Evolutionary conservation across 2,329 filamentous ascomycete genomes (phyloP).

Genomic region (Fusarium sp.): DNA sequence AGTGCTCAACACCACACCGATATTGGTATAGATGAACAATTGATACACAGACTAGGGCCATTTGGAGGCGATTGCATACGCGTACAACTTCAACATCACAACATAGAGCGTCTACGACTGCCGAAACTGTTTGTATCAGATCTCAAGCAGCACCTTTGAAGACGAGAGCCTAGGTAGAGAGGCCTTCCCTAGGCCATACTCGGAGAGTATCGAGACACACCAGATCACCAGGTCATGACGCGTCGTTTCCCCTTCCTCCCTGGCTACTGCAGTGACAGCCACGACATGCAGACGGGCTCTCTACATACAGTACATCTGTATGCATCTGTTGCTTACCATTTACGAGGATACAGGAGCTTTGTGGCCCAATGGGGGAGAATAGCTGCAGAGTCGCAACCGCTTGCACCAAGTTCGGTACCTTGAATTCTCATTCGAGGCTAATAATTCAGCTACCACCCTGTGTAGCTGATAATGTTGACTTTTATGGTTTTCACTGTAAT

Average conservation of each 20-base stretch:
- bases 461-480: constrained; percentile 6
- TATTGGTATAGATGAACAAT: constrained; percentile 31
- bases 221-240: constrained; percentile 40
- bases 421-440: constrained; percentile 22
- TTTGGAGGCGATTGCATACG: constrained; percentile 30
- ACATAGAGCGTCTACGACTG: neutral
- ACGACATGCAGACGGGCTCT: constrained; percentile 29
- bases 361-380: constrained; percentile 16
- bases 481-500: constrained; percentile 1
- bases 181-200: constrained; percentile 2
- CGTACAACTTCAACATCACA: constrained; percentile 20
- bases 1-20: constrained; percentile 32
- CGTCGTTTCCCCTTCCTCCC: constrained; percentile 33
- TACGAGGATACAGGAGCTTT: constrained; percentile 25
- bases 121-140: constrained; percentile 2
- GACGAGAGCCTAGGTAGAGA: neutral
- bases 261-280: constrained; percentile 35
- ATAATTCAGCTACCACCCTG: neutral
- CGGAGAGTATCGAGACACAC: constrained; percentile 34
- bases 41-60: constrained; percentile 9
- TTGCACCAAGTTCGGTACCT: constrained; percentile 17
- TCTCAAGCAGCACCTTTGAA: neutral
- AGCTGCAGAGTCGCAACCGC: constrained; percentile 19
- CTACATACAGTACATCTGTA: neutral
- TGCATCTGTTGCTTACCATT: constrained; percentile 19